phyloP scores from a whole-genome alignment of 495 filamentous ascomycete genomes.

The Chaetomium tenue region DNA sequence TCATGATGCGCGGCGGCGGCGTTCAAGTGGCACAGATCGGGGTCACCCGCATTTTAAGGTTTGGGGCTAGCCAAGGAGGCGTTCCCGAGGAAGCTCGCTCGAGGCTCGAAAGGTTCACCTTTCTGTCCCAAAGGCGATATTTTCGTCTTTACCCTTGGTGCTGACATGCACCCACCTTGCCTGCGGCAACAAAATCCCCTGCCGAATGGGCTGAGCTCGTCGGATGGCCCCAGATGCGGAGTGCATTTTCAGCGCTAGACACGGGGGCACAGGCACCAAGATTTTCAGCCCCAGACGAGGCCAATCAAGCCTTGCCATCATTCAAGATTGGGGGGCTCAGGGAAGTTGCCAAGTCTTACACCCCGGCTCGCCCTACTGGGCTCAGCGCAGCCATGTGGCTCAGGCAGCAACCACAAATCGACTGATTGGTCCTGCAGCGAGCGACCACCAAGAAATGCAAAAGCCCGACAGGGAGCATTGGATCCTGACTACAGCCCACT shows the following conservation, averaged over 20 bases:
- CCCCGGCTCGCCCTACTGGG: not conserved
- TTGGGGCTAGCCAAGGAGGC: too few relatives aligned
- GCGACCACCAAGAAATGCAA: not conserved
- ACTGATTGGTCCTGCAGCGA: not conserved
- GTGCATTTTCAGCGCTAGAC: not conserved
- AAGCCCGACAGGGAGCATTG: not conserved
- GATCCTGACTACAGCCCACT: not conserved
- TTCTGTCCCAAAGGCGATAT: too few relatives aligned
- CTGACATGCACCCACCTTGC: too few relatives aligned
- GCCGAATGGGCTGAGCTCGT: conserved; percentile 1
- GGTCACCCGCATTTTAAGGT: too few relatives aligned
- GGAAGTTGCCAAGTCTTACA: too few relatives aligned
- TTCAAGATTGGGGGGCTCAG: not conserved
- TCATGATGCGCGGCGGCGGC: too few relatives aligned
- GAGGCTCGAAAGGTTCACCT: too few relatives aligned
- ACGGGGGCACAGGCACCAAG: conserved; percentile 5
- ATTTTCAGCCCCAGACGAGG: conserved; percentile 6
- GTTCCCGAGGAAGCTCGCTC: too few relatives aligned
- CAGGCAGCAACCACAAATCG: not conserved
- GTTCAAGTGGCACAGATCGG: too few relatives aligned
- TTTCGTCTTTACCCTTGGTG: too few relatives aligned
- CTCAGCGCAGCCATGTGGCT: conserved; percentile 8
- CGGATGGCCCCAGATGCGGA: not conserved
- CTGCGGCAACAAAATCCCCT: not conserved
- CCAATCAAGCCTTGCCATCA: not conserved